Evolutionary conservation across 768 basidiomycete species (phyloP).

Genomic region (Lentinula lateritia): DNA sequence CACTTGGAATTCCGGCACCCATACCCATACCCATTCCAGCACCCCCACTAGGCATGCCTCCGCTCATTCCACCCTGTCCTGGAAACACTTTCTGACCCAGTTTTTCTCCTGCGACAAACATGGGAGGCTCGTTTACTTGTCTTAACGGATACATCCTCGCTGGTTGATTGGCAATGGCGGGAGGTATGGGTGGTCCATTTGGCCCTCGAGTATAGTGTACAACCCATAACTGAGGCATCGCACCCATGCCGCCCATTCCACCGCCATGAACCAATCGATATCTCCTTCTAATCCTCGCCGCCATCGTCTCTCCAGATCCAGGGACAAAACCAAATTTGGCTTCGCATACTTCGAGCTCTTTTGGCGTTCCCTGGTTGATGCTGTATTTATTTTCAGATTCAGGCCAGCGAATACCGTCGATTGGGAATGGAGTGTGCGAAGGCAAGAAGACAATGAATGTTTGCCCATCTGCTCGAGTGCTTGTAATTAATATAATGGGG

Average conservation of each 20-base stretch:
- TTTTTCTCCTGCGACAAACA: slow-evolving; percentile 71
- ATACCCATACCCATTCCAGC: neutral
- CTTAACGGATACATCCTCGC: slow-evolving; percentile 70
- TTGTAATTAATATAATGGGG: neutral
- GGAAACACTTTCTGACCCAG: slow-evolving; percentile 61
- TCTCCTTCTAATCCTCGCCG: slow-evolving; percentile 65
- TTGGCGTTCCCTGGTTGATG: slow-evolving; percentile 37
- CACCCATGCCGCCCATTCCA: neutral
- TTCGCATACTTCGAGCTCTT: slow-evolving; percentile 80
- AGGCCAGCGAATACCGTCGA: slow-evolving; percentile 73
- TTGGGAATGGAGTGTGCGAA: slow-evolving; percentile 54
- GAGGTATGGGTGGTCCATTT: slow-evolving; percentile 50
- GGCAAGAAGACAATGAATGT: slow-evolving; percentile 63
- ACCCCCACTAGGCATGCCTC: slow-evolving; percentile 21
- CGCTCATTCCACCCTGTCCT: slow-evolving; percentile 13
- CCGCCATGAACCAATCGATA: slow-evolving; percentile 73
- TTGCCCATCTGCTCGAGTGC: slow-evolving; percentile 48
- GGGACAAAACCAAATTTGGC: slow-evolving; percentile 77
- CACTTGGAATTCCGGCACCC: slow-evolving; percentile 7
- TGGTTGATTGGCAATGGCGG: slow-evolving; percentile 52
- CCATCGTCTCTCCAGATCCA: slow-evolving; percentile 48
- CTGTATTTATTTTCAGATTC: slow-evolving; percentile 63
- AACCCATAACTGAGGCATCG: slow-evolving; percentile 62
- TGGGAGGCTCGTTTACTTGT: slow-evolving; percentile 54
- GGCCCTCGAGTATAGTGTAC: slow-evolving; percentile 69